Conservation (phyloP, 371 early-diverging fungal species). For the Lichtheimia hyalospora region DNA sequence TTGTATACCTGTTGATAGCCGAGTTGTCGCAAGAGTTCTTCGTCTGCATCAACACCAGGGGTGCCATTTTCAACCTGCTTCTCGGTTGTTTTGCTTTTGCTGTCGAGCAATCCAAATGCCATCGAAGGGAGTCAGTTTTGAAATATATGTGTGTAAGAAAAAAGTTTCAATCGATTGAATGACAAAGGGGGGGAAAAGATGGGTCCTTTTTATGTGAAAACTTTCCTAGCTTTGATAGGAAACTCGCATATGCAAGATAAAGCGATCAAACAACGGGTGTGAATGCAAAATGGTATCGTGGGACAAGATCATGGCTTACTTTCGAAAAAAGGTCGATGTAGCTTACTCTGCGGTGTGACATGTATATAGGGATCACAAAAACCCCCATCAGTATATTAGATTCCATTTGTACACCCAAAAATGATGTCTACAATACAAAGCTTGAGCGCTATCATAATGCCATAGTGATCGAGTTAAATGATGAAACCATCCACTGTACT, state of each 20-base stretch:
- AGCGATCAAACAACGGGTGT: not conserved
- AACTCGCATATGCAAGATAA: not conserved
- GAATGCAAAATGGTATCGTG: too few relatives aligned
- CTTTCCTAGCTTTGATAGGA: not conserved
- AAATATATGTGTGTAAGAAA: not conserved
- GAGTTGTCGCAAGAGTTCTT: conserved; percentile 37
- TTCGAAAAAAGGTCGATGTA: too few relatives aligned
- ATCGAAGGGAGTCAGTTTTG: not conserved
- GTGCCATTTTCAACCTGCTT: conserved; percentile 17
- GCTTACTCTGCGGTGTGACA: too few relatives aligned
- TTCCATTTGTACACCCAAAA: too few relatives aligned
- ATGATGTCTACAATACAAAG: too few relatives aligned
- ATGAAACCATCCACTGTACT: too few relatives aligned
- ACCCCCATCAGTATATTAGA: too few relatives aligned
- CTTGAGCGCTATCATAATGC: too few relatives aligned
- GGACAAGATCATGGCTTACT: too few relatives aligned
- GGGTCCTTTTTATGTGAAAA: not conserved
- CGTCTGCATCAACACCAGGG: conserved; percentile 22
- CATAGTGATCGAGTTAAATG: too few relatives aligned
- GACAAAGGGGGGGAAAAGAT: not conserved
- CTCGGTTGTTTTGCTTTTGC: conserved; percentile 8
- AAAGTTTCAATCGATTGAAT: too few relatives aligned
- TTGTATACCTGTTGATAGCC: conserved; percentile 47
- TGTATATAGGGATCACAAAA: too few relatives aligned
- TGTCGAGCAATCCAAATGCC: conserved; percentile 9